phyloP scores from a whole-genome alignment of 2,329 filamentous ascomycete species.

The Raffaelea deltoideospora region DNA sequence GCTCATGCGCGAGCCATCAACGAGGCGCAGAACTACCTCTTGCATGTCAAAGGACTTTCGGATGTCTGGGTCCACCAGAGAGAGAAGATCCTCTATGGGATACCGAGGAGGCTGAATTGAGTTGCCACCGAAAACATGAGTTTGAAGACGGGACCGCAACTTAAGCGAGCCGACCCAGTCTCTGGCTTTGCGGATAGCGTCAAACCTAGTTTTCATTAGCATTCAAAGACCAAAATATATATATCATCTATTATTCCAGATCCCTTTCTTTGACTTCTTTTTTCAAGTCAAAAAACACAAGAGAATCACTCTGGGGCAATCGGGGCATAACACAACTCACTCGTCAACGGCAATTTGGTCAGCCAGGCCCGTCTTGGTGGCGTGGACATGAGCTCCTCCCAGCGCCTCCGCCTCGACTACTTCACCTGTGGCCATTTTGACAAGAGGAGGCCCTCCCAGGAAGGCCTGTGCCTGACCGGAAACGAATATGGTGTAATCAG shows the following conservation, averaged over 20 bases:
- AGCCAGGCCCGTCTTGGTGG: conserved; percentile 22
- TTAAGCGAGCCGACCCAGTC: conserved; percentile 15
- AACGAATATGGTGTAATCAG: conserved; percentile 14
- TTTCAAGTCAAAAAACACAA: too few species aligned
- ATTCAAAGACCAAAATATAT: too few species aligned
- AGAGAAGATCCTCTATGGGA: conserved; percentile 20
- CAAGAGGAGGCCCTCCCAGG: conserved; percentile 26
- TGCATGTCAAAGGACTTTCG: conserved; percentile 14
- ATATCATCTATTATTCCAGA: too few species aligned
- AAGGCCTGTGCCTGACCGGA: conserved; percentile 27
- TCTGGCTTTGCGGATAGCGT: conserved; percentile 19
- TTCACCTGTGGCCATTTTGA: conserved; percentile 31
- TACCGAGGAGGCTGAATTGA: conserved; percentile 17
- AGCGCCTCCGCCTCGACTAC: conserved; percentile 23
- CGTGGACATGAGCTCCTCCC: conserved; percentile 25
- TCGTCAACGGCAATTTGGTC: conserved; percentile 28
- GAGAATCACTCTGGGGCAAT: too few species aligned
- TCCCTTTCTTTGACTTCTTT: too few species aligned
- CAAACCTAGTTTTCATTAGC: conserved; percentile 15
- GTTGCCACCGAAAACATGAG: too few species aligned
- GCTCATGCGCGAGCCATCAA: conserved; percentile 23
- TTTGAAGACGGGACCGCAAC: not conserved
- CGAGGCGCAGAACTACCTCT: conserved; percentile 23
- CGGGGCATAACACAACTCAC: too few species aligned
- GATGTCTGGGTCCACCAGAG: conserved; percentile 21